These are phyloP conservation scores for Halophytophthora batemanensis DNA, from an alignment of 352 stramenopile species.

Conservation along the genomic window DNA sequence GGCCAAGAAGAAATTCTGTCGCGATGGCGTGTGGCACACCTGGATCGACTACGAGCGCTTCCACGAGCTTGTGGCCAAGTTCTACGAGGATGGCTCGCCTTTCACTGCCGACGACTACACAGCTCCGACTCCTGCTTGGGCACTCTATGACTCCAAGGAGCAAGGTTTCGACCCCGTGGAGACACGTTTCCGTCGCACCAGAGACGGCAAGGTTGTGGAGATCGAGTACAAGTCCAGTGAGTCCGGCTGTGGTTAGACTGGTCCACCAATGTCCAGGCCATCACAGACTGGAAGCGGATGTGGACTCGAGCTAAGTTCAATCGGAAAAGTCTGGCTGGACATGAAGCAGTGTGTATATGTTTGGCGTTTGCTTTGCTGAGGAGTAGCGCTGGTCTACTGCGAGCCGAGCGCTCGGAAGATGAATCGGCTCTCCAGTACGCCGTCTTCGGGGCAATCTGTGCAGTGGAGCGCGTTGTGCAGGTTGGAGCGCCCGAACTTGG, in stretches of 20 bases:
- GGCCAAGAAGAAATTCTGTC: conserved; percentile 88
- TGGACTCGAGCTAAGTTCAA: conserved; percentile 11
- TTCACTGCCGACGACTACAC: conserved; percentile 96
- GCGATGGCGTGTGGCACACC: conserved; percentile 94
- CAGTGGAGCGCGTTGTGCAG: conserved; percentile 92
- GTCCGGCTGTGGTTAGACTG: conserved; percentile 76
- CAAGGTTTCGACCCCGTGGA: conserved; percentile 97
- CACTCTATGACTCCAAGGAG: conserved; percentile 93
- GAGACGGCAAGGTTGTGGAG: conserved; percentile 85
- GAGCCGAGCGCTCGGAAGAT: conserved; percentile 66
- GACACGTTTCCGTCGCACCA: conserved; percentile 83
- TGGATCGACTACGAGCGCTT: conserved; percentile 99
- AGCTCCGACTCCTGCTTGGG: conserved; percentile 93
- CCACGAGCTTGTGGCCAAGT: conserved; percentile 83
- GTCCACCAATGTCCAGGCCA: conserved; percentile 23
- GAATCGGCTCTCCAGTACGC: conserved; percentile 87
- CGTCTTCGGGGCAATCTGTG: conserved; percentile 91
- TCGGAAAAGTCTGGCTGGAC: neutral
- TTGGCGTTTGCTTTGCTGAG: neutral
- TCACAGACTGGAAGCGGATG: conserved; percentile 5
- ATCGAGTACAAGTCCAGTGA: conserved; percentile 82
- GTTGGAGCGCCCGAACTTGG: conserved; percentile 79
- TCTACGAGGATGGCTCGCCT: conserved; percentile 73
- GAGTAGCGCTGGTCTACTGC: conserved; percentile 8
- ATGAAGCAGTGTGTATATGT: neutral